These are phyloP conservation scores for Calendula officinalis DNA, from an alignment of 129 eudicot species.

Conservation along the genomic window DNA sequence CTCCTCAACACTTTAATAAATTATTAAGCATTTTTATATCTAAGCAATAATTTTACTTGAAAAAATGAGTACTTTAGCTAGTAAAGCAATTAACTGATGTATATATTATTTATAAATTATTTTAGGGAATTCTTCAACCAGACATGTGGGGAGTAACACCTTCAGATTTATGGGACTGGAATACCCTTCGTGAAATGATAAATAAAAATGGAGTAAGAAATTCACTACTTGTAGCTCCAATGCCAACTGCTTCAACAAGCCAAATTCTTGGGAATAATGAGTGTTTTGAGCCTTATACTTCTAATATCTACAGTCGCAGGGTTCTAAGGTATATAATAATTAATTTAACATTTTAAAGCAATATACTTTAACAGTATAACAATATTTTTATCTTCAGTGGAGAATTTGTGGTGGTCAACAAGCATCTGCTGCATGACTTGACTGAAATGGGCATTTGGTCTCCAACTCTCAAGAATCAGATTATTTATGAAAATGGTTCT, in stretches of 20 bases:
- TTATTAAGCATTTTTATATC: background rate
- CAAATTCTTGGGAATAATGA: slow-evolving; percentile 98
- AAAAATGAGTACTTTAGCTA: background rate
- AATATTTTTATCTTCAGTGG: slow-evolving; percentile 53
- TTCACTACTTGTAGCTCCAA: slow-evolving; percentile 94
- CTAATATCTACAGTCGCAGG: slow-evolving; percentile 90
- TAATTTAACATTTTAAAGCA: background rate
- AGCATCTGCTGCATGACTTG: slow-evolving; percentile 84
- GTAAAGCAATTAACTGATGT: background rate
- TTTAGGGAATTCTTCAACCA: slow-evolving; percentile 91
- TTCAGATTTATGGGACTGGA: slow-evolving; percentile 90
- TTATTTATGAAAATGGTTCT: slow-evolving; percentile 79
- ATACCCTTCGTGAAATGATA: slow-evolving; percentile 62
- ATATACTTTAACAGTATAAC: background rate
- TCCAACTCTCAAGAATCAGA: slow-evolving; percentile 78
- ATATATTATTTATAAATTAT: background rate
- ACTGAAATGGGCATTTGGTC: slow-evolving; percentile 97
- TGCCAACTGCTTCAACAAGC: slow-evolving; percentile 99
- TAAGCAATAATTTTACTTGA: background rate
- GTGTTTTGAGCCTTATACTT: slow-evolving; percentile 97
- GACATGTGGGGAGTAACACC: slow-evolving; percentile 99
- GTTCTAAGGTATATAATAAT: slow-evolving; percentile 61
- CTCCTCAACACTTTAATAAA: background rate
- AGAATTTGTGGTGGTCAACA: slow-evolving; percentile 97
- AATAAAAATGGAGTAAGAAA: slow-evolving; percentile 69